Conservation (phyloP, 2,329 filamentous ascomycete genomes). For the Monosporascus ibericus region DNA sequence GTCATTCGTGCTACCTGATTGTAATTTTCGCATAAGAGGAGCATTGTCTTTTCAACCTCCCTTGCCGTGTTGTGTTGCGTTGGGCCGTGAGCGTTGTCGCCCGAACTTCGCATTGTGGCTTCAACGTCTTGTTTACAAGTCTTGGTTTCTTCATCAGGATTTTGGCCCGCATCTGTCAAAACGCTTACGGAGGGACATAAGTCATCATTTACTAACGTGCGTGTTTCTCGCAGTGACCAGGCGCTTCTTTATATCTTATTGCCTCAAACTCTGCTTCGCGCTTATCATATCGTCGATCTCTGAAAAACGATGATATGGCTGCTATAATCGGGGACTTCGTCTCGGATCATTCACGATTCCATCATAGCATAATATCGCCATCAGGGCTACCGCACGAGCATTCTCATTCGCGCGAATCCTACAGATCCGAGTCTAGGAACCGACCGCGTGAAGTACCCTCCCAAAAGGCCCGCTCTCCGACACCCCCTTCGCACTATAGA, state of each 20-base stretch:
- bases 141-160: background rate
- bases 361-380: conserved; percentile 57
- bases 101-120: conserved; percentile 3
- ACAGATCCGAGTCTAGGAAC: conserved; percentile 31
- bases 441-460: conserved; percentile 20
- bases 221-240: background rate
- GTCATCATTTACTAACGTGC: background rate
- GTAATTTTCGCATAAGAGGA: conserved; percentile 1
- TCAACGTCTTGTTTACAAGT: conserved; percentile 12
- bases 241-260: conserved; percentile 1
- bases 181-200: background rate
- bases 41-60: conserved; percentile 10
- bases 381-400: conserved; percentile 40
- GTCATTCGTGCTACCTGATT: background rate
- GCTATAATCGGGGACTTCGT: conserved; percentile 65
- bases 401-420: conserved; percentile 39
- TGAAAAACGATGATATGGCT: conserved; percentile 48
- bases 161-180: background rate
- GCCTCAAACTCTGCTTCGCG: background rate
- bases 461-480: conserved; percentile 18
- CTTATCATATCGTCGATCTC: background rate
- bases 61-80: conserved; percentile 9
- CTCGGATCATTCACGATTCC: conserved; percentile 65
- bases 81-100: conserved; percentile 14
- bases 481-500: conserved; percentile 15